Evolutionary conservation across 2,329 filamentous ascomycete genomes (phyloP).

Genomic region (Dactylonectria estremocensis): DNA sequence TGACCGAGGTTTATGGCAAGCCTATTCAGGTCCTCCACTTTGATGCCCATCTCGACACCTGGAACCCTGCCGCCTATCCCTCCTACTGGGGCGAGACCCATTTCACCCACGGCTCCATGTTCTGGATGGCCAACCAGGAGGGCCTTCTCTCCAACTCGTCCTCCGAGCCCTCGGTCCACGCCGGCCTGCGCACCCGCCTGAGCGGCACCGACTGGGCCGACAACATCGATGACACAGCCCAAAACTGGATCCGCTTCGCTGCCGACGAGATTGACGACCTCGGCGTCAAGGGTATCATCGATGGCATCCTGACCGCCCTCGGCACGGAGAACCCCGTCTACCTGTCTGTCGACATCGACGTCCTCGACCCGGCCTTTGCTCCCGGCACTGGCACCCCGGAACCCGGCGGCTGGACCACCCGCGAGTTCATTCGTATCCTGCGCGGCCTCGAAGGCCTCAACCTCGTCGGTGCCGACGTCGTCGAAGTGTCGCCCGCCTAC

Average conservation of each 20-base stretch:
- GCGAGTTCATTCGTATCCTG: constrained; percentile 88
- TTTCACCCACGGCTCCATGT: constrained; percentile 93
- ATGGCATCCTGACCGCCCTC: constrained; percentile 78
- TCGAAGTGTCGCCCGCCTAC: constrained; percentile 88
- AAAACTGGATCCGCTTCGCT: constrained; percentile 85
- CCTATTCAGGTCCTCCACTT: constrained; percentile 82
- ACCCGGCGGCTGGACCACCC: constrained; percentile 91
- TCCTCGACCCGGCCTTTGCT: constrained; percentile 77
- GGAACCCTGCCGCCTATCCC: constrained; percentile 87
- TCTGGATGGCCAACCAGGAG: constrained; percentile 88
- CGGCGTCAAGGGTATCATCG: constrained; percentile 79
- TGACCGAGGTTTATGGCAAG: constrained; percentile 73
- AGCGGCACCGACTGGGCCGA: constrained; percentile 75
- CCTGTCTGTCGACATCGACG: constrained; percentile 86
- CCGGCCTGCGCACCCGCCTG: constrained; percentile 84
- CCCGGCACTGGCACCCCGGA: constrained; percentile 92
- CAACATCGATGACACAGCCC: constrained; percentile 79
- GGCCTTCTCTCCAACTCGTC: constrained; percentile 81
- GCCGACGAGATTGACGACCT: constrained; percentile 91
- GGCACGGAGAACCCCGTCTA: constrained; percentile 86
- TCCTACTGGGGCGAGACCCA: constrained; percentile 76
- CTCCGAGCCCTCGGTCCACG: constrained; percentile 83
- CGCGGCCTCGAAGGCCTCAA: constrained; percentile 87
- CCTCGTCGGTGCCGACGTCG: constrained; percentile 89
- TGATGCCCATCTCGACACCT: constrained; percentile 85